Evolutionary conservation across 805 yeast genomes (phyloP).

Genomic region (Ogataea methylovora): DNA sequence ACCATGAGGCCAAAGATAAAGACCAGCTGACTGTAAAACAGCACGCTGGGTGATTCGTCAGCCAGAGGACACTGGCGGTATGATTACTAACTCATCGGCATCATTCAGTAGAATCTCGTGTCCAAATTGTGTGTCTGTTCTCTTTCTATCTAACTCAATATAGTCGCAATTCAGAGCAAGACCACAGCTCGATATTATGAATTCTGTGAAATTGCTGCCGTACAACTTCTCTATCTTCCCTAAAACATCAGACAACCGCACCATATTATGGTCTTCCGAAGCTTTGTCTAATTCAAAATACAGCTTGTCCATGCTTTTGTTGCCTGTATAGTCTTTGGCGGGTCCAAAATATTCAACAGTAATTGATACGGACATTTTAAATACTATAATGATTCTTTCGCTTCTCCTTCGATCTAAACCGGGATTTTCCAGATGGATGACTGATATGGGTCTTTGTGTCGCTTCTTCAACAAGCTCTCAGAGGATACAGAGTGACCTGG

Average conservation of each 20-base stretch:
- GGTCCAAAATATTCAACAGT: constrained; percentile 17
- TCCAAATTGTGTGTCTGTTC: neutral
- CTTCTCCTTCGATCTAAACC: too few relatives aligned
- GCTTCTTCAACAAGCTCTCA: too few relatives aligned
- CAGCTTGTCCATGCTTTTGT: constrained; percentile 1
- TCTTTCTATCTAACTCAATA: constrained; percentile 4
- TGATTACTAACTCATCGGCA: constrained; percentile 4
- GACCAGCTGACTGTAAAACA: neutral
- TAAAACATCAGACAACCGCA: too few relatives aligned
- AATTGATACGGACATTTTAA: too few relatives aligned
- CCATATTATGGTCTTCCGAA: neutral
- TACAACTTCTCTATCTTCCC: neutral
- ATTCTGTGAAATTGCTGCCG: constrained; percentile 6
- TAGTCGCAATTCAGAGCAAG: constrained; percentile 10
- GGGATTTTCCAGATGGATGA: too few relatives aligned
- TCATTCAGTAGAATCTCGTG: neutral
- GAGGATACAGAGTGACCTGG: too few relatives aligned
- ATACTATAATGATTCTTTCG: too few relatives aligned
- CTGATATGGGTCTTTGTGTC: too few relatives aligned
- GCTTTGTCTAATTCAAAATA: too few relatives aligned
- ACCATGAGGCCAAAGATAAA: neutral
- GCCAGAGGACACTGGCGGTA: constrained; percentile 16
- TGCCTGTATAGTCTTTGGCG: constrained; percentile 10
- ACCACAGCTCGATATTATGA: constrained; percentile 8
- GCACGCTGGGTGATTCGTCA: neutral